Evolutionary conservation across 2,329 filamentous ascomycete species (phyloP), one percentile per base, ranked within the genome.

Genomic region (Dactylellina haptotyla): DNA sequence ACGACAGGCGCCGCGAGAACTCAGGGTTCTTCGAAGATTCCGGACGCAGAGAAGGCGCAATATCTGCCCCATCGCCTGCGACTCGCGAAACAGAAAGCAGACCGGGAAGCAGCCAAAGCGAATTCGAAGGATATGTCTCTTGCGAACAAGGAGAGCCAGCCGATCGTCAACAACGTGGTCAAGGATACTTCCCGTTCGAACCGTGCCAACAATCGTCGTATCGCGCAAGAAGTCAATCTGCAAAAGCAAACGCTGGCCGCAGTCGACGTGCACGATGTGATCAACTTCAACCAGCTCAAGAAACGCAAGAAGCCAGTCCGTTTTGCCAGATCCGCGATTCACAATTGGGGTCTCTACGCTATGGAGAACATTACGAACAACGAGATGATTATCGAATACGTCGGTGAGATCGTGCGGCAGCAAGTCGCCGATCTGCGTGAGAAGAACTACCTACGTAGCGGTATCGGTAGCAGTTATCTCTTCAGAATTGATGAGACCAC

Each of bases 301-400:
- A 99, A 98, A 83, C 91, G 95, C 75, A 99, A 98, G 88, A 99
- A 99, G 85, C 93, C 94, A 1, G 95, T 99, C 80, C 95, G 96
- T 80, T 99, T 99, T 82, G 95, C 94, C 66, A 88, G 95, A 46
- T 99, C 95, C 58, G 95, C 95, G 48, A 99, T 99, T 78, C 95
- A 99, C 82, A 98, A 97, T 79, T 99, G 95, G 95, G 95, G 95
- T 26, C 83, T 99, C 26, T 99, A 99, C 80, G 93, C 95, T 2
- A 94, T 97, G 85, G 95, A 99, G 82, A 95, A 96, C 79, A 99
- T 99, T 76, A 87, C 90, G 72, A 93, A 94, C 80, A 96, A 97
- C 81, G 95, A 99, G 82, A 97, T 99, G 93, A 99, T 99, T 80
- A 99, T 99, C 79, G 95, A 99, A 83, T 99, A 99, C 80, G 95